Conservation (phyloP, 2,329 filamentous ascomycete genomes). For the Aschersonia sp. region DNA sequence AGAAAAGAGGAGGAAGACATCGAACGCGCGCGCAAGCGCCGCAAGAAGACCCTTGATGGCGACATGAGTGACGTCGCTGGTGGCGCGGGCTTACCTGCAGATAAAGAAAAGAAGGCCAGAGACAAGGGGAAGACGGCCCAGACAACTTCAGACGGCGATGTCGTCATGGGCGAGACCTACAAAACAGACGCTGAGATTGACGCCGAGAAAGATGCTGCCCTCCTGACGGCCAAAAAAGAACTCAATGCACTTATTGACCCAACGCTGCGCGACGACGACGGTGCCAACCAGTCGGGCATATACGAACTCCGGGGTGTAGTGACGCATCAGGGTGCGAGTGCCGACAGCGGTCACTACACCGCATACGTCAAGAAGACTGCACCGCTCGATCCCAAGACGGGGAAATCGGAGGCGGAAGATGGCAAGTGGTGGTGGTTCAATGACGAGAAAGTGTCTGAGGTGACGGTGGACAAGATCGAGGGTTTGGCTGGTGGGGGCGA, state of each 20-base stretch:
- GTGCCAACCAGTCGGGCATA: slow-evolving; percentile 82
- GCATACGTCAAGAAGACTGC: slow-evolving; percentile 91
- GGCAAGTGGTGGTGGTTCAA: slow-evolving; percentile 99
- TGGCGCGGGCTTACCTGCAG: slow-evolving; percentile 32
- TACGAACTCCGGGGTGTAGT: slow-evolving; percentile 92
- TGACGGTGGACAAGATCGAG: slow-evolving; percentile 81
- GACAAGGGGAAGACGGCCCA: slow-evolving; percentile 21
- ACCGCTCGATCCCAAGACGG: slow-evolving; percentile 55
- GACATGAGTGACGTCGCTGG: slow-evolving; percentile 29
- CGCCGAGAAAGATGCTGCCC: slow-evolving; percentile 61
- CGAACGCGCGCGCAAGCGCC: slow-evolving; percentile 79
- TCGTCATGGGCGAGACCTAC: slow-evolving; percentile 62
- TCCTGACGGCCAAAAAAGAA: slow-evolving; percentile 76
- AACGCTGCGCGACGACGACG: slow-evolving; percentile 59
- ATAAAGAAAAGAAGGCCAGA: slow-evolving; percentile 35
- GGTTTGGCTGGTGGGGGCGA: slow-evolving; percentile 80
- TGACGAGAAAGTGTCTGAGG: slow-evolving; percentile 91
- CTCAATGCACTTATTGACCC: slow-evolving; percentile 64
- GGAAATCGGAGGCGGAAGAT: slow-evolving; percentile 67
- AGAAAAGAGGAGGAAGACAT: slow-evolving; percentile 91
- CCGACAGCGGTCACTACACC: slow-evolving; percentile 96
- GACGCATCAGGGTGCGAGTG: slow-evolving; percentile 90
- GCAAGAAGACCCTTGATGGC: slow-evolving; percentile 50
- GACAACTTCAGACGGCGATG: slow-evolving; percentile 43
- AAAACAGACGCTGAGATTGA: slow-evolving; percentile 94